phyloP scores from a whole-genome alignment of 495 filamentous ascomycete species.

The Penicillium steckii region DNA sequence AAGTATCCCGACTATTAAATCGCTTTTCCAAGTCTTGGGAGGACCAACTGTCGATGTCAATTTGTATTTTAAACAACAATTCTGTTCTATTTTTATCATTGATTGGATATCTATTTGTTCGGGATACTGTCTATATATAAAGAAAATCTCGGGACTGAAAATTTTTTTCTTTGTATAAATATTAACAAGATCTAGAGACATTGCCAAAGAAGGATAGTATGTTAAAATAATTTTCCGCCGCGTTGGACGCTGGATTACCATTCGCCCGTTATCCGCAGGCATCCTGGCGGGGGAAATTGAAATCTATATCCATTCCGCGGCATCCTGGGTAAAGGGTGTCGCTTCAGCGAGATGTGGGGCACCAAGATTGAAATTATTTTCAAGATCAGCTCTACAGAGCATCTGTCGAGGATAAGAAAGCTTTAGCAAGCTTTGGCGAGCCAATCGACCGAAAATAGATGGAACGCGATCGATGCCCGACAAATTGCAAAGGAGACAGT shows the following conservation, averaged over 20 bases:
- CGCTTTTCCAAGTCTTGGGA: too few species aligned
- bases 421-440: neutral
- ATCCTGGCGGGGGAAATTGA: neutral
- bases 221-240: slow-evolving; percentile 7
- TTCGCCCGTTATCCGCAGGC: neutral
- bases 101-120: too few species aligned
- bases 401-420: neutral
- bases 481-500: neutral
- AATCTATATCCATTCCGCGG: neutral
- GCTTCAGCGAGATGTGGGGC: neutral
- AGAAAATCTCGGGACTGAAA: too few species aligned
- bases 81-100: too few species aligned
- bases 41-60: too few species aligned
- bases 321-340: neutral
- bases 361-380: neutral
- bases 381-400: neutral
- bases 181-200: too few species aligned
- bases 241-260: neutral
- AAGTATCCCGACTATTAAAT: too few species aligned
- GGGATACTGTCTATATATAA: too few species aligned
- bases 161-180: too few species aligned
- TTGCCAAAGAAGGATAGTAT: too few species aligned
- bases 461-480: neutral
- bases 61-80: too few species aligned
- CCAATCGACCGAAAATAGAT: neutral